Base-by-base conservation (phyloP, 441 rosid species). In the Codiaeum variegatum region DNA sequence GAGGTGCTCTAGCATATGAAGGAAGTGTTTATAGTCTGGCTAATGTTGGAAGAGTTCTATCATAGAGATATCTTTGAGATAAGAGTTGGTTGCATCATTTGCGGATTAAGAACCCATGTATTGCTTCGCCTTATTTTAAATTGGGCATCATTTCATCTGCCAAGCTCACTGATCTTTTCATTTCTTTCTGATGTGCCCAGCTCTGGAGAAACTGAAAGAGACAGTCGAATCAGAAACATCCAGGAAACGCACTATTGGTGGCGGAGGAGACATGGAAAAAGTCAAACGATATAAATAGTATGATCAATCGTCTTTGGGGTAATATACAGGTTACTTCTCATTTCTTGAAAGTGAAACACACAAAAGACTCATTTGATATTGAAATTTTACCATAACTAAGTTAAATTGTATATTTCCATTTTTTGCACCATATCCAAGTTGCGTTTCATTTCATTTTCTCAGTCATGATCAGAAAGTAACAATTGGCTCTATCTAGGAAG, bases 181-280 rank as follows among this genome's bases (percentile, higher is more conserved):
- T 55, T 62, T 58, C 32, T 61, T 59, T 80, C 72, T 29, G 42
- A 62, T 76, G 58, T 70, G 62, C 46, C 46, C 83, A 93, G 98
- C 91, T 42, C 83, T 93, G 54, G 95, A 86, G 85, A 93, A 87
- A 80, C 77, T 93, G 56, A 84, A 89, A 79, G 88, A 88, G 85
- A 82, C 49, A 15, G 86, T 89, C 67, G 91, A 88, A 78, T 81
- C 90, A 62, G 94, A 90, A 82, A 81, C 83, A 69, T 83, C 90
- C 4, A 84, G 77, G 77, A 91, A 86, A 80, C 81, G 81, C 62
- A 85, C 82, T 81, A 40, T 51, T 75, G 82, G 81, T 78, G 61
- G 55, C 68, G 78, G 75, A 81, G 69, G 54, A 67, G 82, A 71
- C 71, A 19, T 38, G 1, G 58, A 66, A 71, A 62, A 62, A 65